Base-by-base conservation (phyloP, 495 filamentous ascomycete species). In the Amniculicola lignicola region DNA sequence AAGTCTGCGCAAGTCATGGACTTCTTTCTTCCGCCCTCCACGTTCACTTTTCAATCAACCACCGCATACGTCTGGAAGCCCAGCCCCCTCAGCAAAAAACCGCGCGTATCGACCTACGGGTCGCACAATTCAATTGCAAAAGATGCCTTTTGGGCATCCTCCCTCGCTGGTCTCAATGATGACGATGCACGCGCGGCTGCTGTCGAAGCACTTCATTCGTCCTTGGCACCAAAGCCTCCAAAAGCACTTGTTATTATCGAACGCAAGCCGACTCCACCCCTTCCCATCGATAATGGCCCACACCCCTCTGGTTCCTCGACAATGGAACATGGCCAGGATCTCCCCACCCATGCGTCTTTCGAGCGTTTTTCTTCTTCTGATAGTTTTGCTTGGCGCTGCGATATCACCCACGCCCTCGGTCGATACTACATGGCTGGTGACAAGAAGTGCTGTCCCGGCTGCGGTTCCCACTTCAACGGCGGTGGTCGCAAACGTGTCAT, bases 371-470 rank as follows among this genome's bases (percentile, higher is more conserved):
- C 31, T 4, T 6, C 22, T 2, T 14, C 40, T 14, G 49, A 59
- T 16, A 35, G 54, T n/a, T 59, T 53, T 42, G 56, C 56, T 3
- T 59, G 48, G 56, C 40, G 56, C 16, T 59, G 56, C 25, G 56
- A 59, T 18, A 27, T n/a, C 2, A 29, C 24, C 24, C 56, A 59
- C 19, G 49, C 56, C 6, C 49, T 59, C 24, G 48, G 56, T 24
- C 39, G 56, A 3, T 59, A 59, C 35, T 59, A 59, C 23, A 16
- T 53, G 10, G 48, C 56, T 3, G 31, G 49, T 12, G 41, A 59
- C 41, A 53, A 49, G 25, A 46, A 35, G 18, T 47, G 21, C 21
- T 59, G 56, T 43, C 40, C 42, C 22, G 49, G 49, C 16, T 59
- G 56, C 42, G 56, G 48, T 1, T 46, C 24, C n/a, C 29, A 49